These are phyloP conservation scores for Ceriops decandra DNA, from an alignment of 345 rosid species.

Conservation along the genomic window DNA sequence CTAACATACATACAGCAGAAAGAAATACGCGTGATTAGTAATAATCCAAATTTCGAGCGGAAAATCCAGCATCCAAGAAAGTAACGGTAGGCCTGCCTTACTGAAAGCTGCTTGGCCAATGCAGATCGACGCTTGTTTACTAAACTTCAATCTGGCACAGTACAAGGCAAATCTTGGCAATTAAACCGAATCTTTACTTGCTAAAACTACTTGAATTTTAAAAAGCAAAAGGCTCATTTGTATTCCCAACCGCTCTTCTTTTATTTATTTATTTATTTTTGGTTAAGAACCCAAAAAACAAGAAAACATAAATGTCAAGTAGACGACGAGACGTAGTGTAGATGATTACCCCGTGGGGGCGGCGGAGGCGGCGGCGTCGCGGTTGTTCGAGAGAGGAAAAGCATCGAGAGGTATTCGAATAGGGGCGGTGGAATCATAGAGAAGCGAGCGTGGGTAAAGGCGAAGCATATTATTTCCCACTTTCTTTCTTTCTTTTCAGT, in stretches of 20 bases:
- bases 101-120: constrained; percentile 22
- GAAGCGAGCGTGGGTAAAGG: constrained; percentile 4
- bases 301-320: not conserved
- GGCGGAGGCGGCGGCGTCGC: constrained; percentile 13
- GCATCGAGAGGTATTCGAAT: constrained; percentile 10
- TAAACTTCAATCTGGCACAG: constrained; percentile 43
- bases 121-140: constrained; percentile 31
- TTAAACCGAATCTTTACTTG: no score
- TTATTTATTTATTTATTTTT: no score
- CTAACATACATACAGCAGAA: constrained; percentile 35
- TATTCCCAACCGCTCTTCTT: no score
- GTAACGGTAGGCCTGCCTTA: constrained; percentile 42
- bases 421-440: constrained; percentile 16
- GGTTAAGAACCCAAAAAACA: not conserved
- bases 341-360: constrained; percentile 24
- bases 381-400: constrained; percentile 11
- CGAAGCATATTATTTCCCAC: constrained; percentile 10
- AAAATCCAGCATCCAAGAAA: not conserved
- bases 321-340: not conserved
- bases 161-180: no score
- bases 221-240: no score
- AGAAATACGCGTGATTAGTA: constrained; percentile 7
- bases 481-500: not conserved
- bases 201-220: no score
- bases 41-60: not conserved